Base-by-base conservation (phyloP, 768 basidiomycete genomes). In the Leccinellum albellum region DNA sequence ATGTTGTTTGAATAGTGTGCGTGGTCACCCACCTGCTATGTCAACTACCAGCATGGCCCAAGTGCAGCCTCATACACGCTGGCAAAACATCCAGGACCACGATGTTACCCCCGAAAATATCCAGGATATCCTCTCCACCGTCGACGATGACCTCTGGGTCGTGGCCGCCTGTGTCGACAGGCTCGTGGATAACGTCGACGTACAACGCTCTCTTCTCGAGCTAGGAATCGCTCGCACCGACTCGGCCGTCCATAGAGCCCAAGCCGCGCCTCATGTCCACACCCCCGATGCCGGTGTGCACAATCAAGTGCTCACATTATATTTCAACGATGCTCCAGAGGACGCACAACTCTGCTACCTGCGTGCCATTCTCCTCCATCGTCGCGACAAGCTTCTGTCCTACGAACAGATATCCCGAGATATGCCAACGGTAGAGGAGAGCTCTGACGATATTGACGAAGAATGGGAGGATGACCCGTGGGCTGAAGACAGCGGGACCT, bases 101-200 rank as follows among this genome's bases (percentile, higher is more conserved):
- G 78, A 86, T n/a, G 65, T 92, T 55, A 84, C 83, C 4, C 64
- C 73, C 0, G 78, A 82, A 49, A 64, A 67, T 42, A 73, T 89
- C 26, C 70, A 75, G 23, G 65, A 80, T 23, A 64, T 78, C 20
- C 78, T 94, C 20, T 73, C 69, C 9, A 63, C 74, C 23, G 73
- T 88, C 40, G 71, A 75, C 42, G 84, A 92, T 64, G 87, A 94
- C 69, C 72, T 86, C 9, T 94, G 91, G 90, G 86, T 85, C 15
- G 80, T 79, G 35, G 82, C 87, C n/a, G 89, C 90, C 3, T 88
- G 84, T 63, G 74, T 78, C 24, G 89, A 91, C 73, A 78, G 87
- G 55, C 70, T 87, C 24, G 73, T 87, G n/a, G 76, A 87, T 59
- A 76, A 84, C 66, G 73, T 78, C 21, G 69, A 68, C 53, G 70